Conservation (phyloP, 805 yeast species). For the Hanseniaspora guilliermondii region DNA sequence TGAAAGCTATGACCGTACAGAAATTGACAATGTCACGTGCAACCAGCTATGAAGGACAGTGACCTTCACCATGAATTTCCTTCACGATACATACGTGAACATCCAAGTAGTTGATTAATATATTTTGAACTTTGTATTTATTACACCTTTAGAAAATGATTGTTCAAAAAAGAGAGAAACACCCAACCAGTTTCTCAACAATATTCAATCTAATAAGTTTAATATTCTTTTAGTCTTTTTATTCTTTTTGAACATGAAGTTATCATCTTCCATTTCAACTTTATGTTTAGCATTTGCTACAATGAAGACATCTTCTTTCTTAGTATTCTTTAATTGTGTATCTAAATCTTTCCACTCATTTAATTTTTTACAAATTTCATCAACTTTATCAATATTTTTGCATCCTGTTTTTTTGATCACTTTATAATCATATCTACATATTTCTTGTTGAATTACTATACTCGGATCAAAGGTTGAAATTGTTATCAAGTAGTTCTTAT, state of each 20-base stretch:
- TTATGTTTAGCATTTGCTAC: neutral
- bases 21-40: too few relatives aligned
- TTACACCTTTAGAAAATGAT: too few relatives aligned
- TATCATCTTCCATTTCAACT: neutral
- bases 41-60: too few relatives aligned
- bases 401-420: neutral
- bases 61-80: too few relatives aligned
- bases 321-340: neutral
- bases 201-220: neutral
- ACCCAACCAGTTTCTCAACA: too few relatives aligned
- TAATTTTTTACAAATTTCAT: neutral
- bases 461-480: neutral
- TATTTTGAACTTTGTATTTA: too few relatives aligned
- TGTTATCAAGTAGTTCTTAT: neutral
- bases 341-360: neutral
- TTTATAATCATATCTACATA: conserved; percentile 2
- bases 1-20: too few relatives aligned
- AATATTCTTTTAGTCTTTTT: conserved; percentile 3
- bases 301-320: neutral
- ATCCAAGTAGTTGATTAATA: too few relatives aligned
- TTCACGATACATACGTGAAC: too few relatives aligned
- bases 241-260: neutral
- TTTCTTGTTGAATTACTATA: neutral
- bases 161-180: too few relatives aligned
- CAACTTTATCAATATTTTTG: neutral